phyloP scores from a whole-genome alignment of 495 filamentous ascomycete genomes.

The Aspergillus taichungensis region DNA sequence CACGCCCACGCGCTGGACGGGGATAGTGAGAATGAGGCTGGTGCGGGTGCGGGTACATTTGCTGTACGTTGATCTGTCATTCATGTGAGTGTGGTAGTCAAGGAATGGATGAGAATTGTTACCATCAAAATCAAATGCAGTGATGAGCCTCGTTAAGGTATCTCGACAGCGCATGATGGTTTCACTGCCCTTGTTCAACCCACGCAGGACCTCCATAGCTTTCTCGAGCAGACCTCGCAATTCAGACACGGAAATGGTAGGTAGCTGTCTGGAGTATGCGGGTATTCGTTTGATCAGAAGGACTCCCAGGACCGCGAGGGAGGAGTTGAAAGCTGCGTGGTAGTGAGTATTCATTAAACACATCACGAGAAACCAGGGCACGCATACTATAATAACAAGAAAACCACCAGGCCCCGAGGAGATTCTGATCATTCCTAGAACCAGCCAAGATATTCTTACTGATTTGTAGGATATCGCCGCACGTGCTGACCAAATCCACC shows the following conservation, averaged over 20 bases:
- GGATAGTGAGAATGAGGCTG: not conserved
- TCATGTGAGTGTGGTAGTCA: too few species aligned
- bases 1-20: slow-evolving; percentile 1
- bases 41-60: too few species aligned
- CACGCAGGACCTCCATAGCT: not conserved
- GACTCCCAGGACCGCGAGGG: too few species aligned
- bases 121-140: too few species aligned
- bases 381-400: slow-evolving; percentile 2
- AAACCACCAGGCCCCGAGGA: slow-evolving; percentile 4
- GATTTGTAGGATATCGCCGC: not conserved
- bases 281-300: too few species aligned
- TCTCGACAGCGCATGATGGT: not conserved
- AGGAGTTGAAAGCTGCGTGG: too few species aligned
- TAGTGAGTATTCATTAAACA: too few species aligned
- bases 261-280: too few species aligned
- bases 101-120: too few species aligned
- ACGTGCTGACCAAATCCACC: not conserved
- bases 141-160: not conserved
- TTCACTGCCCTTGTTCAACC: not conserved
- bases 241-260: not conserved
- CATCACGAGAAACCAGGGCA: not conserved
- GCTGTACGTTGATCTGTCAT: too few species aligned
- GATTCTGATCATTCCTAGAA: not conserved
- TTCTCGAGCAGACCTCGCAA: not conserved
- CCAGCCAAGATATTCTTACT: not conserved